These are phyloP conservation scores for Coleophoma crateriformis DNA, from an alignment of 2,329 filamentous ascomycete genomes.

Conservation along the genomic window DNA sequence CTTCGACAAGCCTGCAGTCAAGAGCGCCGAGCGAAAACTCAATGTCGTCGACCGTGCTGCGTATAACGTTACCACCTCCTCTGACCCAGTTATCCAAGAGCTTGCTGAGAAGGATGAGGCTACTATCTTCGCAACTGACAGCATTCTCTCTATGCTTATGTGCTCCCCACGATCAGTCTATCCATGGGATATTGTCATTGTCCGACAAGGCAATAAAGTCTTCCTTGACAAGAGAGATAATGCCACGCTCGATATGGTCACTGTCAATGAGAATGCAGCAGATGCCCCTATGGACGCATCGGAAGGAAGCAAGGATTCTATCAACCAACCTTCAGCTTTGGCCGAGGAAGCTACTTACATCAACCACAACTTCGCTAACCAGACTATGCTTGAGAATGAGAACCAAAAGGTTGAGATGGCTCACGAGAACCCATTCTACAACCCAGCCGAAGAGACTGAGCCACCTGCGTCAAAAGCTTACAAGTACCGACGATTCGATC, in stretches of 20 bases:
- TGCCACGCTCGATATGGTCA: conserved; percentile 92
- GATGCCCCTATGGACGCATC: conserved; percentile 89
- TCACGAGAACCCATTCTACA: conserved; percentile 96
- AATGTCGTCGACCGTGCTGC: conserved; percentile 86
- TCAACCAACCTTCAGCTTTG: conserved; percentile 90
- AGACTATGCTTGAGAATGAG: conserved; percentile 83
- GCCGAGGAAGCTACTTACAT: conserved; percentile 98
- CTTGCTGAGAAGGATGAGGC: conserved; percentile 93
- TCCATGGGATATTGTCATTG: conserved; percentile 96
- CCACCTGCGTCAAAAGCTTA: conserved; percentile 94
- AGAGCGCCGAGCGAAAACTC: conserved; percentile 82
- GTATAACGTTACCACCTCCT: conserved; percentile 97
- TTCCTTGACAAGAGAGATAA: conserved; percentile 98
- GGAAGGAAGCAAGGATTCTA: conserved; percentile 86
- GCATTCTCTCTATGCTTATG: conserved; percentile 98
- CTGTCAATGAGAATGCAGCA: conserved; percentile 96
- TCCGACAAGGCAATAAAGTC: conserved; percentile 90
- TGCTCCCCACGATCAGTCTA: conserved; percentile 95
- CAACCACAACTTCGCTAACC: conserved; percentile 99
- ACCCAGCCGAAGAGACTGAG: conserved; percentile 85
- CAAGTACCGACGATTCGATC: conserved; percentile 96
- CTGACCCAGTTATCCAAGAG: conserved; percentile 94
- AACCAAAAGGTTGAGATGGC: conserved; percentile 75
- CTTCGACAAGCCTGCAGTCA: conserved; percentile 90
- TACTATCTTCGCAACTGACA: conserved; percentile 94